Percentiles rank a stretch among this genome's conserved stretches.
Conservation (phyloP, 768 basidiomycete species). For the Strobilomyces confusus region DNA sequence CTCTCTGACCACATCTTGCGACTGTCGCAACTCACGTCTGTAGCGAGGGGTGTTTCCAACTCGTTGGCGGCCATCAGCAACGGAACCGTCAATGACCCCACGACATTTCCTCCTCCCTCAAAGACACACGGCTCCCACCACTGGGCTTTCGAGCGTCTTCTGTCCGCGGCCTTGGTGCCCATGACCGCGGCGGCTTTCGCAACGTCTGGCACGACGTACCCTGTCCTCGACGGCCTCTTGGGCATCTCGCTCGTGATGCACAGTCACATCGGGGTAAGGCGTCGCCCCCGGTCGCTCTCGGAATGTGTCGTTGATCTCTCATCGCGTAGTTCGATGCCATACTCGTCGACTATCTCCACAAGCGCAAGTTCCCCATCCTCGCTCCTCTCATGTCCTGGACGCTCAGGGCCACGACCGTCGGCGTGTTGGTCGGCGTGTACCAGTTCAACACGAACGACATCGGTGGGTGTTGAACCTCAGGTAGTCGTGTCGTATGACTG, state of each 20-base stretch:
- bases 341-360: conserved; percentile 87
- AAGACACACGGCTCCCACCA: conserved; percentile 87
- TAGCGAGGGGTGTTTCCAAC: conserved; percentile 41
- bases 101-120: conserved; percentile 78
- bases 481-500: neutral
- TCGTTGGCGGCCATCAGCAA: conserved; percentile 66
- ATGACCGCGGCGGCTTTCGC: conserved; percentile 84
- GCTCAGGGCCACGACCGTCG: conserved; percentile 72
- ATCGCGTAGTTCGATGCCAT: conserved; percentile 62
- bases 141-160: conserved; percentile 89
- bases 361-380: conserved; percentile 84
- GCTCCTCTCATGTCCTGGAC: conserved; percentile 72
- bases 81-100: conserved; percentile 95
- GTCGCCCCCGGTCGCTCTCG: neutral
- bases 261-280: conserved; percentile 86
- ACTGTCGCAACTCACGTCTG: neutral
- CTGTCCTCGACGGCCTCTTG: conserved; percentile 85
- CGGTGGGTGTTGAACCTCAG: conserved; percentile 53
- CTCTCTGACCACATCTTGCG: no score
- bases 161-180: conserved; percentile 85
- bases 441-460: conserved; percentile 99
- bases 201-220: conserved; percentile 69
- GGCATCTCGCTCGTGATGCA: conserved; percentile 88
- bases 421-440: conserved; percentile 85
- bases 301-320: neutral